Base-by-base conservation (phyloP, 2,329 filamentous ascomycete species). In the Penicillium sp. region DNA sequence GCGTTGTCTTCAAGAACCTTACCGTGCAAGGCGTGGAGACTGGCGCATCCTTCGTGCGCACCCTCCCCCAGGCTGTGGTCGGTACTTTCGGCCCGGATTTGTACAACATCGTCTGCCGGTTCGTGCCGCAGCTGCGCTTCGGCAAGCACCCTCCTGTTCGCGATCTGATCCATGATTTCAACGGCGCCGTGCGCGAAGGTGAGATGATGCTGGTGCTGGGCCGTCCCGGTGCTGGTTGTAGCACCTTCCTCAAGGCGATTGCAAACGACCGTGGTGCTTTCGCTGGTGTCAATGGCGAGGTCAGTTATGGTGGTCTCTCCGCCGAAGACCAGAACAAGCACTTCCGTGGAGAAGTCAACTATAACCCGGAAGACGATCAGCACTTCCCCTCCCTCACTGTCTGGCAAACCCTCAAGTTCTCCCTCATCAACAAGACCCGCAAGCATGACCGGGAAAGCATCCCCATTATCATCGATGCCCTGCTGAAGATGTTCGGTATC, bases 11-110 rank as follows among this genome's bases (percentile, higher is more conserved):
- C 74, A 87, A 84, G 67, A 77, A 87, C 58, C 73, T 91, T 43
- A 88, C 81, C 0, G 87, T 91, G 26, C 83, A 85, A 64, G 87
- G 87, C 17, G 71, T 83, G 7, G 81, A 82, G 37, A 80, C 79
- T 12, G 82, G 80, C 0, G 75, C 84, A 0, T 80, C 80, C 0
- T 85, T 86, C 55, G 85, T 86, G 24, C 80, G 80, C 53, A 88
- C 85, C 0, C 69, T 91, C 0, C 86, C 87, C 0, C 78, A 87
- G 55, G 87, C 87, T 3, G 75, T 91, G 33, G 54, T 88, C 4
- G 85, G 85, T 21, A 89, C 86, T 0, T 91, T 93, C 64, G 87
- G 87, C 0, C 87, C 87, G 0, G 87, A 91, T 65, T 70, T 91
- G 1, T 91, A 87, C 64, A 77, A 73, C 21, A 69, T 87, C 6